Evolutionary conservation across 805 yeast species (phyloP).

Genomic region (Tetrapisispora nanseiensis): DNA sequence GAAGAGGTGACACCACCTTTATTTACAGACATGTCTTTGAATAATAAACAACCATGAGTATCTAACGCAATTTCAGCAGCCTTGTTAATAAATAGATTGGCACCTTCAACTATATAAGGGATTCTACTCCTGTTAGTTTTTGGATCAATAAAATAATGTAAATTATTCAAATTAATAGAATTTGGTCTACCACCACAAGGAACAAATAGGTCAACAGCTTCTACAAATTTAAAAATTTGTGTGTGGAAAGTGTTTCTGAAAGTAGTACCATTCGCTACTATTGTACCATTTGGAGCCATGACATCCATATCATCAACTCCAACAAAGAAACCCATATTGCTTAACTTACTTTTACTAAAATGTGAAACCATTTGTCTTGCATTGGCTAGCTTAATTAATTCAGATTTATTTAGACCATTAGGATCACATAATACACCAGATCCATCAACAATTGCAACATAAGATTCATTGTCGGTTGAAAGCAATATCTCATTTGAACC

Average conservation of each 20-base stretch:
- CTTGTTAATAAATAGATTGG: slow-evolving; percentile 90
- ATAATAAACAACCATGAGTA: slow-evolving; percentile 73
- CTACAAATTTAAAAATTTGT: slow-evolving; percentile 52
- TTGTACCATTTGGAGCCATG: slow-evolving; percentile 61
- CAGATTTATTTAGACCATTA: slow-evolving; percentile 72
- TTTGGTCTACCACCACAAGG: slow-evolving; percentile 99
- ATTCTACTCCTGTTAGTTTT: slow-evolving; percentile 68
- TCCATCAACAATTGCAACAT: slow-evolving; percentile 88
- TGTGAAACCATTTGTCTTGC: slow-evolving; percentile 63
- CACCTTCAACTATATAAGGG: slow-evolving; percentile 94
- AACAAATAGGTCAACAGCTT: slow-evolving; percentile 72
- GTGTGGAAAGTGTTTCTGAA: slow-evolving; percentile 90
- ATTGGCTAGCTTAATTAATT: slow-evolving; percentile 68
- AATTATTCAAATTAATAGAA: slow-evolving; percentile 83
- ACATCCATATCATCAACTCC: slow-evolving; percentile 78
- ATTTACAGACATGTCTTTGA: slow-evolving; percentile 94
- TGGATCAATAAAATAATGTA: slow-evolving; percentile 56
- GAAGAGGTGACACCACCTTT: slow-evolving; percentile 99
- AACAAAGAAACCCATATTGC: slow-evolving; percentile 69
- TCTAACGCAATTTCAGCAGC: slow-evolving; percentile 83
- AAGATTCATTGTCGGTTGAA: slow-evolving; percentile 64
- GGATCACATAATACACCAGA: slow-evolving; percentile 93
- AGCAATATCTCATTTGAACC: slow-evolving; percentile 92
- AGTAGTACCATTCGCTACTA: slow-evolving; percentile 72
- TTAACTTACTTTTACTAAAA: slow-evolving; percentile 58